These are phyloP conservation scores for Rehmannia glutinosa DNA, from an alignment of 257 asterid genomes.

Conservation along the genomic window DNA sequence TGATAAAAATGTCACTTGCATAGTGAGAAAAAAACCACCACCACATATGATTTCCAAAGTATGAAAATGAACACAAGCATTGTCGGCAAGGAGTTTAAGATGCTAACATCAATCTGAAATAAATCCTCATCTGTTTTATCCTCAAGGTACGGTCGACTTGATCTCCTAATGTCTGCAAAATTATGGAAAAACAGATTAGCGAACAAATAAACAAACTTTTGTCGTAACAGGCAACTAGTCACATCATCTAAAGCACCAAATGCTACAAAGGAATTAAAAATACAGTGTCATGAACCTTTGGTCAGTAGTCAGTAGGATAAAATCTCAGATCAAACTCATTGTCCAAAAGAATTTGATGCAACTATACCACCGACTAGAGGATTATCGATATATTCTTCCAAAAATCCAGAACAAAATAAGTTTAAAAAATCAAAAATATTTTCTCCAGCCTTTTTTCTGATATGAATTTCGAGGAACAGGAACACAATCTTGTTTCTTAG, in stretches of 20 bases:
- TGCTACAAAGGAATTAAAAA: background rate
- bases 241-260: background rate
- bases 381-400: background rate
- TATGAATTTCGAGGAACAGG: background rate
- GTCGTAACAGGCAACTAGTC: background rate
- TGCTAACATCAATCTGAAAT: conserved; percentile 83
- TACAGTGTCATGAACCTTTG: background rate
- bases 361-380: background rate
- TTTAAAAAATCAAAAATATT: background rate
- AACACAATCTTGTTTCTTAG: background rate
- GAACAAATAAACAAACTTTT: background rate
- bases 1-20: background rate
- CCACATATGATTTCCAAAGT: too few species aligned
- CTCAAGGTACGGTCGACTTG: conserved; percentile 67
- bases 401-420: background rate
- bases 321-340: too few species aligned
- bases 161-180: conserved; percentile 75
- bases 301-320: too few species aligned
- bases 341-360: background rate
- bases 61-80: background rate
- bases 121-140: conserved; percentile 79
- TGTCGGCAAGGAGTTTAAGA: conserved; percentile 5
- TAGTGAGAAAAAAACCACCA: background rate
- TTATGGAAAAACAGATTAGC: conserved; percentile 7
- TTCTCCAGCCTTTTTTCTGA: background rate